These are phyloP conservation scores for Musa schizocarpa DNA, from an alignment of 176 grass and related monocot genomes.

Conservation along the genomic window DNA sequence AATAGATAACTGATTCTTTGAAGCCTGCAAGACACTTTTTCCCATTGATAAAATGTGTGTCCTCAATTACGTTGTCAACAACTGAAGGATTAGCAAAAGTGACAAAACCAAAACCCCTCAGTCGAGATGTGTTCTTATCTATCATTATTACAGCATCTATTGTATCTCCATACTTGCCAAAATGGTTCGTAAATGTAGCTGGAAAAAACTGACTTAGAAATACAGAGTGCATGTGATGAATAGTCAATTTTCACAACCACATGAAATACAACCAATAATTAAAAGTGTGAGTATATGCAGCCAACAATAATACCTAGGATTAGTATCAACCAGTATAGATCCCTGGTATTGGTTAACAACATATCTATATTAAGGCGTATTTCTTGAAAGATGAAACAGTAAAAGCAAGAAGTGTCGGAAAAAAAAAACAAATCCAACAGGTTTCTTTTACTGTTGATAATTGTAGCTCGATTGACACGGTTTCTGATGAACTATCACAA, in stretches of 20 bases:
- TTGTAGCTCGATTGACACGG: too few relatives aligned
- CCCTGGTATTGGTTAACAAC: too few relatives aligned
- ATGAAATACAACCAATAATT: not conserved
- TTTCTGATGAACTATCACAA: too few relatives aligned
- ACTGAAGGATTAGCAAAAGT: conserved; percentile 60
- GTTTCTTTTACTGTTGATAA: too few relatives aligned
- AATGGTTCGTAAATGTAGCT: conserved; percentile 65
- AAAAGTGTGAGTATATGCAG: too few relatives aligned
- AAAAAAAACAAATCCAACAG: not conserved
- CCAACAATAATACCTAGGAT: too few relatives aligned
- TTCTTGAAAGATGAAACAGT: too few relatives aligned
- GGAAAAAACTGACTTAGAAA: conserved; percentile 10
- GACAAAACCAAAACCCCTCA: conserved; percentile 84
- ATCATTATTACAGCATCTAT: conserved; percentile 89
- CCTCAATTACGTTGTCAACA: conserved; percentile 71
- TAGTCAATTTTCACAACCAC: too few relatives aligned
- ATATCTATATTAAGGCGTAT: too few relatives aligned
- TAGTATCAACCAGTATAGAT: too few relatives aligned
- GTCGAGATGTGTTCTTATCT: conserved; percentile 62
- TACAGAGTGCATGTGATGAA: too few relatives aligned
- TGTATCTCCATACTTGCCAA: conserved; percentile 70
- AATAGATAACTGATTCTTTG: not conserved
- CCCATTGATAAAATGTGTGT: conserved; percentile 64
- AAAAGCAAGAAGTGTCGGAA: too few relatives aligned
- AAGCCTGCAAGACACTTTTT: conserved; percentile 19